Evolutionary conservation across 75 land plant species (phyloP).

Genomic region (Pinus tabuliformis): DNA sequence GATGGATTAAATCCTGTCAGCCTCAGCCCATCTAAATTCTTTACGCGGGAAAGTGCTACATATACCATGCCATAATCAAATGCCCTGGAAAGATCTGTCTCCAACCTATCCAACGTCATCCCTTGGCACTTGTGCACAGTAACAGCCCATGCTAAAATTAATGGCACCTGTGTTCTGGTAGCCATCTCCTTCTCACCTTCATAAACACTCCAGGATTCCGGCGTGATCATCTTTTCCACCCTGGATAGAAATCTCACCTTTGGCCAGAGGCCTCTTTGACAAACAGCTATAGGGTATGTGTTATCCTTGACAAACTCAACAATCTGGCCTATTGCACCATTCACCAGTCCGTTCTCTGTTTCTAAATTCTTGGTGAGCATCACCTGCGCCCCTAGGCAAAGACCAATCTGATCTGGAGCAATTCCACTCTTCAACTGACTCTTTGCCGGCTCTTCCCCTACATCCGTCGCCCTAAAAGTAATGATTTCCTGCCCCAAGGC

Average conservation of each 20-base stretch:
- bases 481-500: constrained; percentile 26
- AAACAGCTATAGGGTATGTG: neutral
- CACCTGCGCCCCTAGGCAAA: constrained; percentile 73
- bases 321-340: constrained; percentile 70
- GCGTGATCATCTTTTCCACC: constrained; percentile 30
- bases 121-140: constrained; percentile 91
- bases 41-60: constrained; percentile 79
- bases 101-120: constrained; percentile 63
- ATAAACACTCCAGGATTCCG: constrained; percentile 53
- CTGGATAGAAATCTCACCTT: constrained; percentile 57
- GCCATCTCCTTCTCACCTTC: constrained; percentile 56
- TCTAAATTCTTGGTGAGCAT: constrained; percentile 68
- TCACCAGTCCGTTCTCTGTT: constrained; percentile 45
- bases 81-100: constrained; percentile 60
- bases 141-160: constrained; percentile 75
- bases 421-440: constrained; percentile 41
- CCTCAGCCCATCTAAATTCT: constrained; percentile 51
- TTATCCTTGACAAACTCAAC: constrained; percentile 21
- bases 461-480: constrained; percentile 44
- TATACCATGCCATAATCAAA: constrained; percentile 83
- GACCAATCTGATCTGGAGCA: constrained; percentile 34
- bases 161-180: constrained; percentile 58
- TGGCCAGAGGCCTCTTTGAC: constrained; percentile 37
- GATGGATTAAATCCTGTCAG: constrained; percentile 58
- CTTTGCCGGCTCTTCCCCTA: constrained; percentile 32